Evolutionary conservation across 495 filamentous ascomycete species (phyloP), one percentile per base, ranked within the genome.

Genomic region (Astrothelium macrocarpum): DNA sequence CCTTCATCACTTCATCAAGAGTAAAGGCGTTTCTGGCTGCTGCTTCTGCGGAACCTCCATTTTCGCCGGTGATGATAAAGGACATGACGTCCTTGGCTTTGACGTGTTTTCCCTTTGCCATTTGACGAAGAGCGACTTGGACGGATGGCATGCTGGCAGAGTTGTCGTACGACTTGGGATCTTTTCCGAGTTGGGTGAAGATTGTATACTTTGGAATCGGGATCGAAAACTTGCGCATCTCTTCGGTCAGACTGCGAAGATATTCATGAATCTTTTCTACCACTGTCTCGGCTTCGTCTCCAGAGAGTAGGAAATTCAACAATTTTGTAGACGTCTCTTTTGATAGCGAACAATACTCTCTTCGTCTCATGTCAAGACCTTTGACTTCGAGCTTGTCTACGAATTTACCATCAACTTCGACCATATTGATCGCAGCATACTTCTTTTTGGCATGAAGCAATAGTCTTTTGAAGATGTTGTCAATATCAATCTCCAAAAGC

Each of bases 371-470:
- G 73, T 98, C 94, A 45, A 98, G 81, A 76, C 94, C 94, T 77
- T 98, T 98, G 72, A 98, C 92, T 72, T 98, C 94, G 74, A 97
- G 86, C 75, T 94, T 95, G 69, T 96, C 94, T 53, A 92, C 78
- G 65, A 84, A 93, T 72, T 95, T 95, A 68, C 93, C 94, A 69
- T 93, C 87, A 23, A 88, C 77, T 71, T 96, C 89, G 20, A 92
- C 84, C 73, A 96, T 84, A 73, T 96, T 97, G 75, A 97, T 89
- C 45, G 94, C 94, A 16, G 94, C 94, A 73, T 98, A 98, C 80
- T 98, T 98, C 82, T 98, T 98, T 81, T 98, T 98, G 43, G 95
- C 93, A 74, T 97, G 94, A 39, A 98, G 79, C 32, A 98, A 78
- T 56, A 98, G 85, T 58, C 94, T 85, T 64, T 93, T 86, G 82